phyloP scores from a whole-genome alignment of 1,139 yeast genomes.

The Taiozyma sp. region DNA sequence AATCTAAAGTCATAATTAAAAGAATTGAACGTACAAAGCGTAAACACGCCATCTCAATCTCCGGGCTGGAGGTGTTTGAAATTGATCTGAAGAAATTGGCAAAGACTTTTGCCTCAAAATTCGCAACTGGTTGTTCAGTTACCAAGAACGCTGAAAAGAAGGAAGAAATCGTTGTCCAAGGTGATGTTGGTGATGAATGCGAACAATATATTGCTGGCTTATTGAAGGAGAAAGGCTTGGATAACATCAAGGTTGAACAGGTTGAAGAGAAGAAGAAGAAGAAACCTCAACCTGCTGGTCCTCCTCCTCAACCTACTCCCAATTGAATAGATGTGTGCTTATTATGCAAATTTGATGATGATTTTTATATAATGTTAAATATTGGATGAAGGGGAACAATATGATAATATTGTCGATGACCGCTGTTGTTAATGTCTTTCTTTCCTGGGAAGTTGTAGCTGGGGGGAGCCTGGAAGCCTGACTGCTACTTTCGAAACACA shows the following conservation, averaged over 20 bases:
- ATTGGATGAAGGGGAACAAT: background rate
- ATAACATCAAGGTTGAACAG: constrained; percentile 83
- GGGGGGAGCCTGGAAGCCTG: no score
- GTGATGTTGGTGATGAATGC: constrained; percentile 92
- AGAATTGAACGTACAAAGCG: constrained; percentile 89
- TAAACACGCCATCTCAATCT: constrained; percentile 81
- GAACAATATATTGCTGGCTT: constrained; percentile 69
- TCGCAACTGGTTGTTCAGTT: constrained; percentile 97
- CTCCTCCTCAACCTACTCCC: background rate
- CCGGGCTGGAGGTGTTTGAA: constrained; percentile 85
- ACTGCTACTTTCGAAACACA: no score
- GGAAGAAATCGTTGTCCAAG: constrained; percentile 90
- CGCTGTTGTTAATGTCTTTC: no score
- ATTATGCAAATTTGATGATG: background rate
- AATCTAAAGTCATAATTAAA: constrained; percentile 78
- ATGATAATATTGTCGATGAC: no score
- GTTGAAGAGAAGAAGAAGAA: constrained; percentile 79
- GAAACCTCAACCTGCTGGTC: constrained; percentile 29
- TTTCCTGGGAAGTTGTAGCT: no score
- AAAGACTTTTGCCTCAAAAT: constrained; percentile 88
- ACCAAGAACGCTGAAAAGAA: constrained; percentile 87
- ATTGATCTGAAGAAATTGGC: constrained; percentile 88
- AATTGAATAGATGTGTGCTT: background rate
- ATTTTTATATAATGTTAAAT: background rate
- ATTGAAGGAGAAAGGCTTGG: constrained; percentile 76